Evolutionary conservation across 1,284 basidiomycete genomes (phyloP).

Genomic region (Papiliotrema terrestris): DNA sequence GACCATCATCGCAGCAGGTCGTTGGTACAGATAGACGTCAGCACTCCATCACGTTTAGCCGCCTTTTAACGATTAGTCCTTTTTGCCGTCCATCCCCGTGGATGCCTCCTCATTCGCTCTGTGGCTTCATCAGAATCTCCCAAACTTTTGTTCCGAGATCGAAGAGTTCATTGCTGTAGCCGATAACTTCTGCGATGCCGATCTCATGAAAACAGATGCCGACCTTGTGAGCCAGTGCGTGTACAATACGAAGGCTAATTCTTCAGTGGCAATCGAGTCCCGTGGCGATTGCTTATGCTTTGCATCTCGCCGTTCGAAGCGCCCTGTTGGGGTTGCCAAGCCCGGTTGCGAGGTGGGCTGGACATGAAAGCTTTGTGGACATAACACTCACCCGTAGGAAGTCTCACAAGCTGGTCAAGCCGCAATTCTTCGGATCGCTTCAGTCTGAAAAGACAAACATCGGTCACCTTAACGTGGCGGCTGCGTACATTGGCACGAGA

Average conservation of each 20-base stretch:
- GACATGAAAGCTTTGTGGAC: not conserved
- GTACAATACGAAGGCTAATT: constrained; percentile 9
- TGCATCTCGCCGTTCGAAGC: constrained; percentile 73
- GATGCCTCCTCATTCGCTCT: constrained; percentile 82
- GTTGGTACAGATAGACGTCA: constrained; percentile 75
- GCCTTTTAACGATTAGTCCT: constrained; percentile 18
- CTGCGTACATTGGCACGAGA: constrained; percentile 33
- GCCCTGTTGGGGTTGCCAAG: constrained; percentile 78
- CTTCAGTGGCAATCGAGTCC: constrained; percentile 59
- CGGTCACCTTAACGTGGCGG: constrained; percentile 38
- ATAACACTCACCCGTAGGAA: constrained; percentile 13
- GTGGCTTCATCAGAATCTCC: constrained; percentile 91
- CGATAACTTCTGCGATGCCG: constrained; percentile 77
- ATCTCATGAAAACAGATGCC: constrained; percentile 64
- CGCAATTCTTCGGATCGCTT: constrained; percentile 51
- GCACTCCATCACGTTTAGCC: constrained; percentile 21
- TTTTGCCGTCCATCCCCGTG: constrained; percentile 76
- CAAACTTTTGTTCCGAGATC: constrained; percentile 72
- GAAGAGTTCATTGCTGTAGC: constrained; percentile 69
- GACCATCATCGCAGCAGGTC: constrained; percentile 66
- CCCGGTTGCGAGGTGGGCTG: constrained; percentile 65
- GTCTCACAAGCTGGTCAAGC: constrained; percentile 66
- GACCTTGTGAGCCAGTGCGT: constrained; percentile 61
- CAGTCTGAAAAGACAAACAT: constrained; percentile 41
- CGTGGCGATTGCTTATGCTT: constrained; percentile 74